phyloP scores from a whole-genome alignment of 2,329 filamentous ascomycete species.

The Conoideocrella luteorostrata region DNA sequence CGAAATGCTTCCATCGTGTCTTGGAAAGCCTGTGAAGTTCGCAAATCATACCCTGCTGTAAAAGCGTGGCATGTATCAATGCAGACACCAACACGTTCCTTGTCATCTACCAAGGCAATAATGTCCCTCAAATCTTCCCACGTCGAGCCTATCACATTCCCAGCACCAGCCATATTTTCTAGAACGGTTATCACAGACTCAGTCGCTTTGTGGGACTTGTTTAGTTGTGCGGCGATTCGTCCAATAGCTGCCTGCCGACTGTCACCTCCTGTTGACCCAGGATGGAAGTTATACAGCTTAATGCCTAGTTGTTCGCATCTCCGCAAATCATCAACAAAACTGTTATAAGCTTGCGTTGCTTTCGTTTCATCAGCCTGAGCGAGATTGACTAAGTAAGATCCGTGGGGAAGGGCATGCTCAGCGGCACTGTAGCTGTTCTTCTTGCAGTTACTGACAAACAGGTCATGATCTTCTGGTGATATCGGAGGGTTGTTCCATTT shows the following conservation, averaged over 20 bases:
- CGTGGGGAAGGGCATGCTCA: conserved; percentile 79
- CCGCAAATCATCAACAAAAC: conserved; percentile 80
- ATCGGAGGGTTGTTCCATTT: conserved; percentile 88
- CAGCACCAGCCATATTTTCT: conserved; percentile 91
- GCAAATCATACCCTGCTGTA: conserved; percentile 86
- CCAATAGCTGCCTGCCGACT: conserved; percentile 62
- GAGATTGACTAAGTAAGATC: conserved; percentile 93
- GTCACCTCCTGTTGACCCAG: conserved; percentile 70
- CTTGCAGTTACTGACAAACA: conserved; percentile 64
- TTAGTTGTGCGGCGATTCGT: conserved; percentile 76
- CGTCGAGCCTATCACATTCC: conserved; percentile 77
- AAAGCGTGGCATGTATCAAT: conserved; percentile 97
- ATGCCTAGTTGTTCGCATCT: conserved; percentile 85
- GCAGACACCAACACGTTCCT: conserved; percentile 82
- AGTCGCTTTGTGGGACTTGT: conserved; percentile 72
- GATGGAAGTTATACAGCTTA: conserved; percentile 95
- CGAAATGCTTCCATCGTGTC: conserved; percentile 73
- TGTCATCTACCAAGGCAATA: conserved; percentile 72
- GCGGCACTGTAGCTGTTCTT: conserved; percentile 65
- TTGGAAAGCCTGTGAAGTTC: conserved; percentile 66
- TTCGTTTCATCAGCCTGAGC: conserved; percentile 76
- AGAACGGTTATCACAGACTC: conserved; percentile 72
- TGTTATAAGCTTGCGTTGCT: conserved; percentile 75
- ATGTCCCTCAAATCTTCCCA: conserved; percentile 86
- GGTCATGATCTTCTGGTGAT: conserved; percentile 56